Conservation (phyloP, 1,284 basidiomycete species). For the Ceratobasidium sp. region DNA sequence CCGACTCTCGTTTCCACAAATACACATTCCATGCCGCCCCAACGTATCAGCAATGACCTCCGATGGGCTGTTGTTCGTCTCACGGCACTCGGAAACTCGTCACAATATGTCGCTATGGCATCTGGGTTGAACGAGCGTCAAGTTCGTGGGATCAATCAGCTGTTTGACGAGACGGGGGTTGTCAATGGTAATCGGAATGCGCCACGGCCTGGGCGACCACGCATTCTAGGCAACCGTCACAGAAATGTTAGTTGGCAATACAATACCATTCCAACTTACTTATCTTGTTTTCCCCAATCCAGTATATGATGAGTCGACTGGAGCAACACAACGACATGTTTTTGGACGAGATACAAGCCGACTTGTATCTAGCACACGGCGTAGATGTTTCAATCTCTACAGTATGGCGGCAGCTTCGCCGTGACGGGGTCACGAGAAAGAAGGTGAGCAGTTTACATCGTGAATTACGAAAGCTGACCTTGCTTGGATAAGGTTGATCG, state of each 20-base stretch:
- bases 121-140: not conserved
- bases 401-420: constrained; percentile 20
- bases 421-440: constrained; percentile 32
- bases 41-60: constrained; percentile 5
- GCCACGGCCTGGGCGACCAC: not conserved
- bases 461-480: not conserved
- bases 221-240: not conserved
- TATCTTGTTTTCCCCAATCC: no score
- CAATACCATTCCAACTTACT: no score
- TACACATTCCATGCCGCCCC: not conserved
- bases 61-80: constrained; percentile 18
- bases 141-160: not conserved
- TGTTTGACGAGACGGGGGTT: not conserved
- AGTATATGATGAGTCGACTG: not conserved
- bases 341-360: not conserved
- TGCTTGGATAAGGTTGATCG: not conserved
- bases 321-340: not conserved
- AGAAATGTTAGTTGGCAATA: not conserved
- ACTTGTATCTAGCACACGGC: not conserved
- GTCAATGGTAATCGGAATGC: not conserved
- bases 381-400: constrained; percentile 17
- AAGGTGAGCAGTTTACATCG: constrained; percentile 12
- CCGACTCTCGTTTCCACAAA: no score
- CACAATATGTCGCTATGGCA: not conserved
- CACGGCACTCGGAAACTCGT: not conserved